phyloP scores from a whole-genome alignment of 495 filamentous ascomycete species.

The Cairneyella variabilis region DNA sequence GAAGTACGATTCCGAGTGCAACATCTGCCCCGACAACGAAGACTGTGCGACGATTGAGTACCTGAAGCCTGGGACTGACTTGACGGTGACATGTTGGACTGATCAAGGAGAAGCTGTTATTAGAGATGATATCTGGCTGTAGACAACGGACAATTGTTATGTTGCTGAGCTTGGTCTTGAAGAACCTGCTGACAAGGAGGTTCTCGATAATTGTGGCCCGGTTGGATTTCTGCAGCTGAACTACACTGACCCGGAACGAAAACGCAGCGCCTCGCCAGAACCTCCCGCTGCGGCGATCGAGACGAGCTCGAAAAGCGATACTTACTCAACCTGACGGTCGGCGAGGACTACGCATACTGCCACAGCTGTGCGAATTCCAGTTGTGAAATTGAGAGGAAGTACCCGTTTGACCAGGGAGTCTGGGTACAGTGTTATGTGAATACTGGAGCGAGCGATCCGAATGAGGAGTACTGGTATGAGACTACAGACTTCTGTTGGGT shows the following conservation, averaged over 20 bases:
- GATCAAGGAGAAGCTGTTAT: background rate
- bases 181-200: background rate
- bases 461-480: background rate
- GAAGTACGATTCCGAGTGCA: constrained; percentile 3
- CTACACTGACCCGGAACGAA: background rate
- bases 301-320: background rate
- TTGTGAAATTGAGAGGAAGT: background rate
- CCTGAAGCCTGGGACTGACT: background rate
- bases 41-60: background rate
- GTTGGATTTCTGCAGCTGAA: constrained; percentile 5
- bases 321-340: background rate
- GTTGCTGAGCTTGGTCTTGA: background rate
- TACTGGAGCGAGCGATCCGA: background rate
- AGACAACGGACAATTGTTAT: constrained; percentile 4
- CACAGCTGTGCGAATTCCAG: background rate
- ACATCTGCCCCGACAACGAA: constrained; percentile 2
- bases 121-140: background rate
- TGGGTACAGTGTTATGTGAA: background rate
- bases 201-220: constrained; percentile 4
- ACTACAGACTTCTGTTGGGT: constrained; percentile 5
- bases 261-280: background rate
- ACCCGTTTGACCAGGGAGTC: constrained; percentile 1
- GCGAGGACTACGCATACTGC: constrained; percentile 4
- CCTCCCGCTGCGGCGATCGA: background rate
- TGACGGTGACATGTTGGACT: constrained; percentile 3